phyloP scores from a whole-genome alignment of 371 early-diverging fungal genomes.

The Mucor sp. region DNA sequence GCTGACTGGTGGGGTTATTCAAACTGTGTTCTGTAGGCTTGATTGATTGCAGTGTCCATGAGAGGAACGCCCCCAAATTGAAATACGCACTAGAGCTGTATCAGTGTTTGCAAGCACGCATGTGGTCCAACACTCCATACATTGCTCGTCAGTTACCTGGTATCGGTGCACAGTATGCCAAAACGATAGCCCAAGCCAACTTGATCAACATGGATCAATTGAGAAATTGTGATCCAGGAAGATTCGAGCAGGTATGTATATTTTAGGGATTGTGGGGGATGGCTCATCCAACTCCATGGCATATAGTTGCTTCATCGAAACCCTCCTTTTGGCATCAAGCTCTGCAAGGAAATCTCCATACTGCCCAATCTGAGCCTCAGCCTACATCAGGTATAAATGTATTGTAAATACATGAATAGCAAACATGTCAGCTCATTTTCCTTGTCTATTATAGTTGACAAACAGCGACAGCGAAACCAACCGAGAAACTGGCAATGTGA shows the following conservation, averaged over 20 bases:
- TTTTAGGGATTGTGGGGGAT: no score
- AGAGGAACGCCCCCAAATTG: constrained; percentile 25
- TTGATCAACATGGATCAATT: constrained; percentile 41
- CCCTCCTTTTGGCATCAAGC: constrained; percentile 47
- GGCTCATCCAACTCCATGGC: not conserved
- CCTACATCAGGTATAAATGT: constrained; percentile 16
- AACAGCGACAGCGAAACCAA: not conserved
- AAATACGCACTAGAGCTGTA: constrained; percentile 38
- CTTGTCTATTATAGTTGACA: not conserved
- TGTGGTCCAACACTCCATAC: constrained; percentile 43
- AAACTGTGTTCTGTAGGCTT: no score
- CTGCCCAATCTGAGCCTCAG: constrained; percentile 10
- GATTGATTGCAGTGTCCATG: constrained; percentile 40
- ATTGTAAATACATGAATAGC: no score
- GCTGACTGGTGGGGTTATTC: no score
- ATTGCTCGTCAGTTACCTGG: constrained; percentile 44
- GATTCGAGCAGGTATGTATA: constrained; percentile 1
- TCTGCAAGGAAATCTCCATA: not conserved
- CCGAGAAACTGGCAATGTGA: constrained; percentile 1
- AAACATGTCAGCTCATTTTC: not conserved
- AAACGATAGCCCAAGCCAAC: constrained; percentile 31
- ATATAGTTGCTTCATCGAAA: constrained; percentile 47
- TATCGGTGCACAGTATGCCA: constrained; percentile 42
- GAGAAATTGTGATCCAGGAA: constrained; percentile 34
- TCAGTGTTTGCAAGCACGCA: constrained; percentile 41